Evolutionary conservation across 306 rosid species (phyloP), one percentile per base, ranked within the genome.

Genomic region (Begonia loranthoides): DNA sequence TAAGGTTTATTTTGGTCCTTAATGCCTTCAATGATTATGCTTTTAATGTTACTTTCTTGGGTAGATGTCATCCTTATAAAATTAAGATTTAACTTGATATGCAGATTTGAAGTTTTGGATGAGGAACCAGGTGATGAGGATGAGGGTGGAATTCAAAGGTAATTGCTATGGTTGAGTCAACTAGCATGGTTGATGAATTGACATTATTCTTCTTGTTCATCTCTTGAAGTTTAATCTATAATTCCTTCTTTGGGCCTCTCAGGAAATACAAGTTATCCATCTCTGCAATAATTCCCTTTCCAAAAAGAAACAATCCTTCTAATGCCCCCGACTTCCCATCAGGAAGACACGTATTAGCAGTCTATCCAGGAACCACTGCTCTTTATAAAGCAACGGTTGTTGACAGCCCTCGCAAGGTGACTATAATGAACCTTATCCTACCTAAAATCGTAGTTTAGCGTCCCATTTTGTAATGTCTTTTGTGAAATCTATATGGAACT

Each of bases 121-220:
- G 99, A 90, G 76, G 99, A 90, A 58, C 95, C 95, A 0, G 97
- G 92, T 33, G 99, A 90, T 70, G 95, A 90, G 55, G 94, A 90
- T 58, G 95, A 86, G 48, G 56, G 86, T 34, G 74, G 76, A 39
- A 94, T 78, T 61, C 99, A 74, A 68, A 76, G 93, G 99, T 90
- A 67, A 66, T 22, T 28, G 36, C 36, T 28, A 7, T 28, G 36
- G 36, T 1, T 8, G 8, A 28, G 36, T 28, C 36, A 28, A 28
- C 36, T 28, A 28, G 36, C 9, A 28, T 2, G 9, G 36, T 28
- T 28, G 36, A 5, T 28, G 36, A 28, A 28, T 28, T 28, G 6
- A 28, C 7, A 28, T 28, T 7, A 2, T 28, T 28, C 36, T 28
- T 28, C 9, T 28, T 28, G 36, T 28, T 28, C 36, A 28, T 28